phyloP scores from a whole-genome alignment of 192 early-diverging fungal genomes.

The Haplosporangium gracile region DNA sequence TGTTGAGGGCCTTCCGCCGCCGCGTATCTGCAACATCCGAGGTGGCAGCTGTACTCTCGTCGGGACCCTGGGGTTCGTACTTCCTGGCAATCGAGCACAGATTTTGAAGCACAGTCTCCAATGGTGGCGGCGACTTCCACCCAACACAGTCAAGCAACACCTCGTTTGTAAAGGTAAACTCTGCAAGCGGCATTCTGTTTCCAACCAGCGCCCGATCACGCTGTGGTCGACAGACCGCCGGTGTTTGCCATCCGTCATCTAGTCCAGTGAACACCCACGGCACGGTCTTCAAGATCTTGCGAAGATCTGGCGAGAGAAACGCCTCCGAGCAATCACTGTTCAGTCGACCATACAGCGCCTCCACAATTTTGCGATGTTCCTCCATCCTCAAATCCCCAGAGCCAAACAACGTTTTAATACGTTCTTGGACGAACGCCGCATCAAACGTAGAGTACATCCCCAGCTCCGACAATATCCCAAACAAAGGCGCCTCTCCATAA shows the following conservation, averaged over 20 bases:
- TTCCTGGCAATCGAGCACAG: not conserved
- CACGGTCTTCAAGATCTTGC: not conserved
- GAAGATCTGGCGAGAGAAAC: not conserved
- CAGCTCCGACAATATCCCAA: constrained; percentile 7
- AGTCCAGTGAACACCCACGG: constrained; percentile 20
- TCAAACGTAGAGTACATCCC: constrained; percentile 21
- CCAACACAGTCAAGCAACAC: constrained; percentile 14
- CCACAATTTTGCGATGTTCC: not conserved
- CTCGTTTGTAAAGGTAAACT: not conserved
- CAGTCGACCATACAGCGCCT: constrained; percentile 3
- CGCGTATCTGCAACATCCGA: not conserved
- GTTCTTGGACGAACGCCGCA: not conserved
- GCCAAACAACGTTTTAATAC: not conserved
- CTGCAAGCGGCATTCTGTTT: not conserved
- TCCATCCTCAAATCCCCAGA: not conserved
- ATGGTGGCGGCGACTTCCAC: constrained; percentile 34
- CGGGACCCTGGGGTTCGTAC: not conserved
- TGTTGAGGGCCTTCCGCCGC: not conserved
- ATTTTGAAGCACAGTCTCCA: constrained; percentile 29
- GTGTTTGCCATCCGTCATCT: not conserved
- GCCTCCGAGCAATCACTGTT: not conserved
- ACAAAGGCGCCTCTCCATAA: not conserved
- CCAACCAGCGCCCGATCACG: constrained; percentile 6
- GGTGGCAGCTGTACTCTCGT: not conserved
- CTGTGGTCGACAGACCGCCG: constrained; percentile 18